Percentiles rank a stretch among this genome's conserved stretches.
Conservation (phyloP, 1,139 yeast species). For the Debaryomyces psychrophilus region DNA sequence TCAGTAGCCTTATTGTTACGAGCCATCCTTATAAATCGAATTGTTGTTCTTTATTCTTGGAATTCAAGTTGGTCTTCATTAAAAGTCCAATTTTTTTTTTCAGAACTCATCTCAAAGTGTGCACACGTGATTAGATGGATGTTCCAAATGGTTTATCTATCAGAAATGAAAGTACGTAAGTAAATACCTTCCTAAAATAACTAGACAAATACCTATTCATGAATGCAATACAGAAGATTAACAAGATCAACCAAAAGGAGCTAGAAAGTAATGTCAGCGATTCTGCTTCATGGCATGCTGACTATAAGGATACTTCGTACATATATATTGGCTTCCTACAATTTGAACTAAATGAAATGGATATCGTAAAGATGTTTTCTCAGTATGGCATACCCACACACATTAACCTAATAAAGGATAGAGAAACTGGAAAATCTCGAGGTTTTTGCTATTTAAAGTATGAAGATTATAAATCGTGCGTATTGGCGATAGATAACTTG, state of each 20-base stretch:
- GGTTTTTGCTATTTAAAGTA: constrained; percentile 87
- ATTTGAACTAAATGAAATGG: constrained; percentile 66
- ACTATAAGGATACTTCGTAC: constrained; percentile 67
- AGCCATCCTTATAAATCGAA: constrained; percentile 15
- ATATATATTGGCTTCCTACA: constrained; percentile 74
- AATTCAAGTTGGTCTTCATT: neutral
- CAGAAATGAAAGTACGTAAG: too few species aligned
- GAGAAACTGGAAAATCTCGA: constrained; percentile 64
- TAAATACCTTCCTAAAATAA: neutral
- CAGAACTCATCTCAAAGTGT: constrained; percentile 11
- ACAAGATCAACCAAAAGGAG: constrained; percentile 68
- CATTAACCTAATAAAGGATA: constrained; percentile 70
- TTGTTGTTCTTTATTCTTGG: neutral
- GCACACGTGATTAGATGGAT: constrained; percentile 6
- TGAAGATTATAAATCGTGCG: constrained; percentile 78
- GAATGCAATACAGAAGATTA: constrained; percentile 54
- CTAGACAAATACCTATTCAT: constrained; percentile 20
- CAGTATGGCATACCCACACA: constrained; percentile 91
- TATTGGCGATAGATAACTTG: constrained; percentile 86
- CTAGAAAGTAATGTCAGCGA: constrained; percentile 60
- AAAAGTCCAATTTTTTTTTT: constrained; percentile 5
- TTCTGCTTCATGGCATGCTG: constrained; percentile 86
- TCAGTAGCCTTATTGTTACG: constrained; percentile 11
- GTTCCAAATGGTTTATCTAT: constrained; percentile 2
- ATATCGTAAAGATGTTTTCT: constrained; percentile 75